phyloP scores from a whole-genome alignment of 2,329 filamentous ascomycete species.

The Aspergillus spinulosporus region DNA sequence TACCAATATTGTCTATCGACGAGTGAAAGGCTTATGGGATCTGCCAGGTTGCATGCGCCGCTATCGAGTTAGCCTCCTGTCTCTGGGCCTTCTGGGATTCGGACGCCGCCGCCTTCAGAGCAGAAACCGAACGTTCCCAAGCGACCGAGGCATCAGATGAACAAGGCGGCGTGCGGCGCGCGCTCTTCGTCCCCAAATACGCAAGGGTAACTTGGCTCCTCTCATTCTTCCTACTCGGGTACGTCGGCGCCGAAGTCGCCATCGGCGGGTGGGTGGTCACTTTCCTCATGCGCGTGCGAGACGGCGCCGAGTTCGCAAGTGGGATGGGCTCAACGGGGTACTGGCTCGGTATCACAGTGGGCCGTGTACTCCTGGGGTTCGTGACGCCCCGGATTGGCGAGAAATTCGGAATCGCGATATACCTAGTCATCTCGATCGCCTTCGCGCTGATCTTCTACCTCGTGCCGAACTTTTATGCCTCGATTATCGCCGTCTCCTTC shows the following conservation, averaged over 20 bases:
- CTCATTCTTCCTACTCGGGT: constrained; percentile 71
- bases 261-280: constrained; percentile 80
- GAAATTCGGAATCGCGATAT: constrained; percentile 62
- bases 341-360: constrained; percentile 79
- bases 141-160: background rate
- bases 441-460: constrained; percentile 79
- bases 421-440: constrained; percentile 63
- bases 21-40: background rate
- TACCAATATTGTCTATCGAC: background rate
- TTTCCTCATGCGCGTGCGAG: constrained; percentile 79
- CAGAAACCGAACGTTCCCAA: background rate
- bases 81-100: constrained; percentile 20
- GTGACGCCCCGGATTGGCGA: constrained; percentile 69
- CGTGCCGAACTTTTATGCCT: constrained; percentile 72
- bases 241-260: constrained; percentile 71
- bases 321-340: constrained; percentile 78
- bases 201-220: constrained; percentile 22
- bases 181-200: constrained; percentile 16
- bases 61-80: constrained; percentile 27
- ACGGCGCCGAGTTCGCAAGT: constrained; percentile 67
- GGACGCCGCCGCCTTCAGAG: constrained; percentile 1
- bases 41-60: constrained; percentile 26
- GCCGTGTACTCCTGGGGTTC: constrained; percentile 72
- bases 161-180: constrained; percentile 9
- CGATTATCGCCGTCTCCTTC: constrained; percentile 68